phyloP scores from a whole-genome alignment of 805 yeast species.

The Kazachstania psychrophila region DNA sequence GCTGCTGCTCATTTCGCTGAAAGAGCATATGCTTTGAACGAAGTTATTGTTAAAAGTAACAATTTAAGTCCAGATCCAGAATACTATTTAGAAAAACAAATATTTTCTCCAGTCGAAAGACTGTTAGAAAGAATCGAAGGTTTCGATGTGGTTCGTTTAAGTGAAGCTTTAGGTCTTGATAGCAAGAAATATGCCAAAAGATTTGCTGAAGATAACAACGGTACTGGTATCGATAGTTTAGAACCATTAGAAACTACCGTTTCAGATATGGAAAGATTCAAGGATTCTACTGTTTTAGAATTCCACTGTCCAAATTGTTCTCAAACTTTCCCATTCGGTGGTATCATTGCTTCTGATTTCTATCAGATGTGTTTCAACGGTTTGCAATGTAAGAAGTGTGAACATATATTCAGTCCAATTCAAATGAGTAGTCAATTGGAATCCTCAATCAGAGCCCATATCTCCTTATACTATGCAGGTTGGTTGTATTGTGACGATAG shows the following conservation, averaged over 20 bases:
- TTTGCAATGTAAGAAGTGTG: slow-evolving; percentile 57
- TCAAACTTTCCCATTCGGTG: slow-evolving; percentile 55
- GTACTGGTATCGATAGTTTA: slow-evolving; percentile 34
- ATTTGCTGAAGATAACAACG: slow-evolving; percentile 19
- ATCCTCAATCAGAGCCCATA: slow-evolving; percentile 54
- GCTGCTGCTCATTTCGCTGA: slow-evolving; percentile 41
- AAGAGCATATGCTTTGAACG: slow-evolving; percentile 75
- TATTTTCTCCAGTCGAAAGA: slow-evolving; percentile 85
- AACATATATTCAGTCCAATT: slow-evolving; percentile 39
- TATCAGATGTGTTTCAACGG: slow-evolving; percentile 62
- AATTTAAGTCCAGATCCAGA: slow-evolving; percentile 59
- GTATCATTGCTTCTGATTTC: slow-evolving; percentile 54
- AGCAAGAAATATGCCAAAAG: slow-evolving; percentile 47
- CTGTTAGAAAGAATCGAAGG: slow-evolving; percentile 80
- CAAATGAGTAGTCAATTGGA: slow-evolving; percentile 68
- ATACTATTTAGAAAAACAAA: slow-evolving; percentile 79
- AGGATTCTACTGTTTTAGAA: slow-evolving; percentile 45
- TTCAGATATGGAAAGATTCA: slow-evolving; percentile 74
- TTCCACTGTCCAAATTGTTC: slow-evolving; percentile 57
- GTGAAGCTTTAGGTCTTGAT: slow-evolving; percentile 71
- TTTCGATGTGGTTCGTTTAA: slow-evolving; percentile 68
- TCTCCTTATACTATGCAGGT: slow-evolving; percentile 75
- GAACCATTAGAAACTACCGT: slow-evolving; percentile 76
- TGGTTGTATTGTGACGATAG: slow-evolving; percentile 79
- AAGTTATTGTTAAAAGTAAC: slow-evolving; percentile 46